phyloP scores from a whole-genome alignment of 306 rosid species.

The Lathyrus aphaca region DNA sequence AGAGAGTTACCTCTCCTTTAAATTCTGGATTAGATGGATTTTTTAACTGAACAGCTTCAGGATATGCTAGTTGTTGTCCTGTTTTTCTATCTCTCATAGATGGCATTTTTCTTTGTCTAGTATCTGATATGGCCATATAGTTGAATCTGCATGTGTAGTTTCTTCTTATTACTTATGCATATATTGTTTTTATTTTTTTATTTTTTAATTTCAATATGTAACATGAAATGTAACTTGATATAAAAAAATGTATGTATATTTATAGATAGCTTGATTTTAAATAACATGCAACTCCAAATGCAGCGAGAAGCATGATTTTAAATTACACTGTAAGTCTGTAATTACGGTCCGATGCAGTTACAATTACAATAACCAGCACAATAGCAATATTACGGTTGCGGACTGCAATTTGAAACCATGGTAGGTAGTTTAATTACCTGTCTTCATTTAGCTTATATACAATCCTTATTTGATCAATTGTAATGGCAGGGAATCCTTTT shows the following conservation, averaged over 20 bases:
- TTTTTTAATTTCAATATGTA: no score
- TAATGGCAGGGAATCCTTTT: constrained; percentile 54
- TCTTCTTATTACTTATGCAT: neutral
- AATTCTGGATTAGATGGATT: constrained; percentile 43
- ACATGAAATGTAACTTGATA: no score
- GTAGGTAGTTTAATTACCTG: constrained; percentile 42
- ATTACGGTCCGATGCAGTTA: no score
- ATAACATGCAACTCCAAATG: no score
- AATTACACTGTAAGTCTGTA: no score
- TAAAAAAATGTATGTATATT: no score
- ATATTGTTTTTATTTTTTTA: no score
- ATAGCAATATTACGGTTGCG: no score
- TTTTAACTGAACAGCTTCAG: constrained; percentile 75
- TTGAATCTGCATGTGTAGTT: constrained; percentile 49
- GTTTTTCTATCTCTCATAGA: constrained; percentile 37
- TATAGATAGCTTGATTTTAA: no score
- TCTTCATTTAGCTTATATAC: constrained; percentile 56
- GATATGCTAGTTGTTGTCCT: constrained; percentile 52
- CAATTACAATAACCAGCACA: no score
- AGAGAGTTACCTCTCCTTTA: constrained; percentile 60
- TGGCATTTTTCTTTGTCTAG: constrained; percentile 72
- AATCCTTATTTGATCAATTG: constrained; percentile 54
- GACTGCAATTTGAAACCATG: no score
- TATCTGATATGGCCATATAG: constrained; percentile 72
- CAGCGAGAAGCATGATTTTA: no score